phyloP scores from a whole-genome alignment of 1,284 basidiomycete species.

The Microbotryomycetes sp. region DNA sequence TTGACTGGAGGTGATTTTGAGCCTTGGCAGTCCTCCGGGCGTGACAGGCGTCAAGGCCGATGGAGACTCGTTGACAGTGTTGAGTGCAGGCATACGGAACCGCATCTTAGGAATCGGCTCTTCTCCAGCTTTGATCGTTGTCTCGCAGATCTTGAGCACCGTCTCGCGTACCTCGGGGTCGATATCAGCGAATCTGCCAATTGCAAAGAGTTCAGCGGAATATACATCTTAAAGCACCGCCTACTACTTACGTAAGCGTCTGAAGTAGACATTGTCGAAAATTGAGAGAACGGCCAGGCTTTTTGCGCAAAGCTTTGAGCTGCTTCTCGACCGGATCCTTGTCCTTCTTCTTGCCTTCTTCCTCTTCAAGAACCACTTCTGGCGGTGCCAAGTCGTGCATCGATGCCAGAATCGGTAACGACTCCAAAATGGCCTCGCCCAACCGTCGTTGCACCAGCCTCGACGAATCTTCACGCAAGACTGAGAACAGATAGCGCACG shows the following conservation, averaged over 20 bases:
- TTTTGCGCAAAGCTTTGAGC: constrained; percentile 74
- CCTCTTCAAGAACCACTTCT: constrained; percentile 18
- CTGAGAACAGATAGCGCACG: constrained; percentile 82
- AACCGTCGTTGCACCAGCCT: constrained; percentile 76
- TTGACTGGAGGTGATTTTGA: constrained; percentile 24
- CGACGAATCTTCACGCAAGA: constrained; percentile 80
- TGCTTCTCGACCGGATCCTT: constrained; percentile 55
- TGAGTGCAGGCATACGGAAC: constrained; percentile 47
- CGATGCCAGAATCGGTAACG: constrained; percentile 75
- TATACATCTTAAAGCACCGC: constrained; percentile 9
- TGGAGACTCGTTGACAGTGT: constrained; percentile 8
- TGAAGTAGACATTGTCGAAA: constrained; percentile 72
- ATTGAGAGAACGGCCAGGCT: constrained; percentile 74
- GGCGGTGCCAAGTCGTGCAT: constrained; percentile 72
- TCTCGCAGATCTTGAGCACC: constrained; percentile 83
- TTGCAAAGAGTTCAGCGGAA: neutral
- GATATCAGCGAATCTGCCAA: constrained; percentile 58
- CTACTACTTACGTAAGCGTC: constrained; percentile 60
- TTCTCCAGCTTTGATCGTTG: constrained; percentile 72
- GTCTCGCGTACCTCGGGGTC: constrained; percentile 87
- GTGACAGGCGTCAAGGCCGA: neutral
- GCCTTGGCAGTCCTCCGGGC: constrained; percentile 11
- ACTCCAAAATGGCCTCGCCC: constrained; percentile 75
- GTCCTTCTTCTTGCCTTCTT: constrained; percentile 18
- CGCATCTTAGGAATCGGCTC: constrained; percentile 80